These are phyloP conservation scores for Leptographium wingfieldii DNA, from an alignment of 2,329 filamentous ascomycete genomes.

Conservation along the genomic window DNA sequence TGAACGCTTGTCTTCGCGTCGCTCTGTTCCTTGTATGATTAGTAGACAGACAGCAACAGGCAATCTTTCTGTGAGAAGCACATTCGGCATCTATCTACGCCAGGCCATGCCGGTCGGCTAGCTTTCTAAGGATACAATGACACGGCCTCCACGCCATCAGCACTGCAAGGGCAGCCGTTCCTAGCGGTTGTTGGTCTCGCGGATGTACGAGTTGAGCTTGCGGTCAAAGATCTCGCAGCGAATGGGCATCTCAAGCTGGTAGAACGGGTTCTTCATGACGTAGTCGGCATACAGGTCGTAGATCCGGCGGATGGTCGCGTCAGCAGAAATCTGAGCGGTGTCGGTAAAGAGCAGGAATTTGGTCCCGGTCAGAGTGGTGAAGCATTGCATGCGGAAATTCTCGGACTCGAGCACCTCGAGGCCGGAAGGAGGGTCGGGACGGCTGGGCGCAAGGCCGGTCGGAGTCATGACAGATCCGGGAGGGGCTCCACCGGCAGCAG, in stretches of 20 bases:
- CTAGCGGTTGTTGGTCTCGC: slow-evolving; percentile 52
- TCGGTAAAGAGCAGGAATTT: slow-evolving; percentile 97
- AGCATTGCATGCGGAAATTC: slow-evolving; percentile 91
- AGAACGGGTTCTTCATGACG: slow-evolving; percentile 99
- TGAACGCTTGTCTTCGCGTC: slow-evolving; percentile 24
- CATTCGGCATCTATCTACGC: not conserved
- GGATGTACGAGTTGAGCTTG: slow-evolving; percentile 68
- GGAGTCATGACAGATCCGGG: slow-evolving; percentile 11
- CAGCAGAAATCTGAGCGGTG: slow-evolving; percentile 72
- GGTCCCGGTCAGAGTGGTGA: slow-evolving; percentile 83
- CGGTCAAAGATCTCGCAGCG: slow-evolving; percentile 92
- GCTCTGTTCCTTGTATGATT: slow-evolving; percentile 5
- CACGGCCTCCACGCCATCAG: not conserved
- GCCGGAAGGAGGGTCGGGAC: slow-evolving; percentile 58
- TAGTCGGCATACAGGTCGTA: slow-evolving; percentile 95
- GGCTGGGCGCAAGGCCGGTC: slow-evolving; percentile 22
- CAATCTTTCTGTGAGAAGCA: not conserved
- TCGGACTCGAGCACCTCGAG: slow-evolving; percentile 89
- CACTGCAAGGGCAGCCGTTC: not conserved
- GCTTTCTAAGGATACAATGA: not conserved
- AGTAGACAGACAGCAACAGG: slow-evolving; percentile 7
- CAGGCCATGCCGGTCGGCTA: not conserved
- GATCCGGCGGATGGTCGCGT: slow-evolving; percentile 68
- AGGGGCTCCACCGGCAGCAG: not conserved
- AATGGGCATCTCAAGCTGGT: slow-evolving; percentile 94